Evolutionary conservation across 139 green algal species (phyloP), one percentile per base, ranked within the genome.

Genomic region (Trebouxia sp.): DNA sequence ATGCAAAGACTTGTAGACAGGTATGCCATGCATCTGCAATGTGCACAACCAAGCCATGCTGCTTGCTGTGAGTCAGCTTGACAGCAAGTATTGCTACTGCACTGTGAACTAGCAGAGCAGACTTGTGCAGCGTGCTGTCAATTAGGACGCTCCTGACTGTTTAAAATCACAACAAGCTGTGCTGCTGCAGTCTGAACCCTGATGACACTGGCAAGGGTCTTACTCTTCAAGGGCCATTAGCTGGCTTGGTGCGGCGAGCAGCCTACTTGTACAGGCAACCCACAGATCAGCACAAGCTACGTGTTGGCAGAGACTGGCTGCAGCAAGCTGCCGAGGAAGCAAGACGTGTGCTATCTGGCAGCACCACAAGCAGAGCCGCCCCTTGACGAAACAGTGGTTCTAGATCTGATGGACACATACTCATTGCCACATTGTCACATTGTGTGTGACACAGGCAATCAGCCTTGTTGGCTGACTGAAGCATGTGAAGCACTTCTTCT

Each of bases 181-280:
- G n/a, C 3, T 39, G 5, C 4, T 74, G 65, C 76, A 85, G 48
- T 74, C 55, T 72, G 37, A 65, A 70, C 17, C 53, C 53, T n/a
- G 65, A 65, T 75, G 58, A 48, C 32, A 38, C 42, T 24, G 70
- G 76, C 32, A 76, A 83, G 43, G 76, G 91, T 72, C 83, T 97
- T 12, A 95, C 89, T 6, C 24, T 98, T 50, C 93, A 97, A 66
- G 95, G 95, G 0, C 94, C 92, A 43, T 83, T 98, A 53, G 95
- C 87, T 9, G 90, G 88, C 22, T 79, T 91, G 8, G 12, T 97
- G 69, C 85, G 94, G 11, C 82, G 94, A 12, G 91, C 90, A 30
- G 96, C 96, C 0, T 99, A 99, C 87, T 83, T 93, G 56, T 98
- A 98, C 88, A 81, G 95, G 14, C 93, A 97, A 88, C 95, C 95